These are phyloP conservation scores for Hippophae rhamnoides DNA, from an alignment of 306 rosid genomes.

Conservation along the genomic window DNA sequence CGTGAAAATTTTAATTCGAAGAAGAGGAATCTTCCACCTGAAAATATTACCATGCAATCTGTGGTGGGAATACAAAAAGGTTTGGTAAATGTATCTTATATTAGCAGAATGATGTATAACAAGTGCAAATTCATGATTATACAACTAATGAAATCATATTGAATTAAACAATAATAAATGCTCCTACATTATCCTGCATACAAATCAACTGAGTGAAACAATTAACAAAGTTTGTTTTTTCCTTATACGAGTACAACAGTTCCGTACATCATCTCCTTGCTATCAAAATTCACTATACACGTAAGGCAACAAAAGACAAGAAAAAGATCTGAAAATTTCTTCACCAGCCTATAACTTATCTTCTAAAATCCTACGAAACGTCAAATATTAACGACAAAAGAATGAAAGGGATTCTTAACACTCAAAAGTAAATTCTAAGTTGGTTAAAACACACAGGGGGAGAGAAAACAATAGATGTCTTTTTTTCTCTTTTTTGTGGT, in stretches of 20 bases:
- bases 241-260: slow-evolving; percentile 50
- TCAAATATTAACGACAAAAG: slow-evolving; percentile 34
- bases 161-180: background rate
- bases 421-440: slow-evolving; percentile 43
- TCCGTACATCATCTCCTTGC: slow-evolving; percentile 59
- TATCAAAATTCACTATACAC: slow-evolving; percentile 97
- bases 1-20: too few species aligned
- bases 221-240: slow-evolving; percentile 23
- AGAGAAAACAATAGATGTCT: slow-evolving; percentile 9
- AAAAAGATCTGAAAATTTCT: slow-evolving; percentile 35
- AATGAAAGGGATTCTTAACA: slow-evolving; percentile 68
- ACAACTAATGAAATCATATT: background rate
- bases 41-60: too few species aligned
- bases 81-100: too few species aligned
- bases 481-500: too few species aligned
- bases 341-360: slow-evolving; percentile 71
- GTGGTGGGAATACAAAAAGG: too few species aligned
- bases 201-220: slow-evolving; percentile 22
- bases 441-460: slow-evolving; percentile 26
- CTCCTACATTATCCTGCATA: slow-evolving; percentile 14
- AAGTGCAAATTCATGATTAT: background rate
- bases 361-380: slow-evolving; percentile 54
- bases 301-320: slow-evolving; percentile 33
- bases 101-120: background rate
- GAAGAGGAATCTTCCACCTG: too few species aligned